Evolutionary conservation across 2,329 filamentous ascomycete species (phyloP).

Genomic region (Fusarium liriodendri): DNA sequence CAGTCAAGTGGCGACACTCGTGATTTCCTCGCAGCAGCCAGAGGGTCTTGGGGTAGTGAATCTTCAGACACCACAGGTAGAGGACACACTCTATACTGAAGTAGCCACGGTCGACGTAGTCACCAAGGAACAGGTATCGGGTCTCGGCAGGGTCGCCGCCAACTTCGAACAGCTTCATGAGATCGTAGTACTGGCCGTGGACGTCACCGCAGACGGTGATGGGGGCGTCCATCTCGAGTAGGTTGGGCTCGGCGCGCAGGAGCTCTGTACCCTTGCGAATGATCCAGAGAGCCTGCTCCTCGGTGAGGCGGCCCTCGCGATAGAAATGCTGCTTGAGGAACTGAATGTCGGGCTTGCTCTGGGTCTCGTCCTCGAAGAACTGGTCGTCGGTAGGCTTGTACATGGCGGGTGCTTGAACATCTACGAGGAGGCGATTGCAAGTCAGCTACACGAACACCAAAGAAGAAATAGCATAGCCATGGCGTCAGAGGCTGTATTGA

Average conservation of each 20-base stretch:
- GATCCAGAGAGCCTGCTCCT: constrained; percentile 98
- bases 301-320: constrained; percentile 93
- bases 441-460: constrained; percentile 28
- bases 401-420: constrained; percentile 97
- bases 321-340: constrained; percentile 99
- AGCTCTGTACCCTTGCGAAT: constrained; percentile 89
- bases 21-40: constrained; percentile 98
- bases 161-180: constrained; percentile 99
- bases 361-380: constrained; percentile 90
- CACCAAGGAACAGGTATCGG: constrained; percentile 94
- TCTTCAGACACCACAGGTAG: constrained; percentile 98
- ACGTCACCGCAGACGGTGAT: constrained; percentile 99
- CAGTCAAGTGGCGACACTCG: constrained; percentile 97
- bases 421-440: constrained; percentile 58
- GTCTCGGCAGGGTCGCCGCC: constrained; percentile 97
- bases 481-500: neutral
- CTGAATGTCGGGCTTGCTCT: constrained; percentile 87
- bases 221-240: constrained; percentile 98
- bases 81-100: constrained; percentile 99
- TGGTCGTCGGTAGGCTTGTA: constrained; percentile 92
- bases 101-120: constrained; percentile 98
- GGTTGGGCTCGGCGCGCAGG: constrained; percentile 89
- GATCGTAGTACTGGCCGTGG: constrained; percentile 98
- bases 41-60: constrained; percentile 97
- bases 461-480: neutral